These are phyloP conservation scores for Schizophyllum commune DNA, from an alignment of 1,284 basidiomycete species.

Conservation along the genomic window DNA sequence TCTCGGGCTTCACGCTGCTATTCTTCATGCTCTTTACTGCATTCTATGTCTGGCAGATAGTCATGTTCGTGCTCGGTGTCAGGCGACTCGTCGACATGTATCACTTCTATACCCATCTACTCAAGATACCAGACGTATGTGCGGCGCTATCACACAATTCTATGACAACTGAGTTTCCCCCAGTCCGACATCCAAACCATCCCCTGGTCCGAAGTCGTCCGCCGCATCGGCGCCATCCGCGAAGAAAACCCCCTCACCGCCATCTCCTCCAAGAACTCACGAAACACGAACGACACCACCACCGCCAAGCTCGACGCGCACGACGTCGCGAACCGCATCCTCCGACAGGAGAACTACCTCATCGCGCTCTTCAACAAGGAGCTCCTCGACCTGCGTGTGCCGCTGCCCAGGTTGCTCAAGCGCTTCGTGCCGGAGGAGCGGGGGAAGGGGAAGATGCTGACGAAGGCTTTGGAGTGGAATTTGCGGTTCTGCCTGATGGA, in stretches of 20 bases:
- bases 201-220: slow-evolving; percentile 92
- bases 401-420: slow-evolving; percentile 55
- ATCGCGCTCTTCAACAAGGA: slow-evolving; percentile 98
- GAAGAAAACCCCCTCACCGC: slow-evolving; percentile 86
- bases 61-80: slow-evolving; percentile 57
- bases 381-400: slow-evolving; percentile 80
- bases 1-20: slow-evolving; percentile 77
- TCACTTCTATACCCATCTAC: slow-evolving; percentile 78
- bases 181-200: slow-evolving; percentile 97
- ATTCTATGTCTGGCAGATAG: slow-evolving; percentile 76
- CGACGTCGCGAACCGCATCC: slow-evolving; percentile 92
- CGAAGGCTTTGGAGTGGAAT: slow-evolving; percentile 94
- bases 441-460: slow-evolving; percentile 70
- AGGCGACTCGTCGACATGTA: slow-evolving; percentile 86
- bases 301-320: slow-evolving; percentile 91
- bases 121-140: slow-evolving; percentile 76
- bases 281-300: slow-evolving; percentile 37
- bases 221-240: slow-evolving; percentile 81
- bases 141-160: slow-evolving; percentile 17
- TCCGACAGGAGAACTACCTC: slow-evolving; percentile 97
- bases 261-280: slow-evolving; percentile 56
- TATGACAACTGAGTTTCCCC: background rate
- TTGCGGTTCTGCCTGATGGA: slow-evolving; percentile 91
- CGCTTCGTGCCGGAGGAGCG: slow-evolving; percentile 44
- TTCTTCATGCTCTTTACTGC: slow-evolving; percentile 76